Conservation (phyloP, 2,329 filamentous ascomycete genomes). For the Pyrenophora teres region DNA sequence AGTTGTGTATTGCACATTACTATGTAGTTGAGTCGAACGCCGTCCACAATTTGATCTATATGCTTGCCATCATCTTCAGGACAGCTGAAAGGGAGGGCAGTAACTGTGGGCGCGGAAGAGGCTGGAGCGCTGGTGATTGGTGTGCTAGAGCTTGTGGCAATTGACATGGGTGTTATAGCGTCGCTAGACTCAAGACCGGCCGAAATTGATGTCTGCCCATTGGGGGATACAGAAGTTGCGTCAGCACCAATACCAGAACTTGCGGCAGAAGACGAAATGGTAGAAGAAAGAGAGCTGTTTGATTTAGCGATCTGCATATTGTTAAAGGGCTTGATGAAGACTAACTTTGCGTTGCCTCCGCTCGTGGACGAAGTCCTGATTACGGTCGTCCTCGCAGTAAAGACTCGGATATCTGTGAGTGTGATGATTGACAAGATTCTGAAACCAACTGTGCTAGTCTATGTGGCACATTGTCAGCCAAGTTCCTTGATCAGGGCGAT, state of each 20-base stretch:
- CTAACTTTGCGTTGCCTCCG: not conserved
- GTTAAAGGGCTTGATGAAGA: not conserved
- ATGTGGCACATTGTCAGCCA: conserved; percentile 6
- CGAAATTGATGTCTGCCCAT: too few relatives aligned
- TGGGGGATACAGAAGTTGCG: too few relatives aligned
- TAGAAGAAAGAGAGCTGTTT: not conserved
- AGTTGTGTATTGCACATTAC: conserved; percentile 37
- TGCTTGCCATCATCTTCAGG: conserved; percentile 21
- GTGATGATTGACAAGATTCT: conserved; percentile 13
- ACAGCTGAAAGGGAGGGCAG: conserved; percentile 34
- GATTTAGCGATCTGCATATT: not conserved
- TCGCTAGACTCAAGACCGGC: too few relatives aligned
- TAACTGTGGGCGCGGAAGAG: conserved; percentile 21
- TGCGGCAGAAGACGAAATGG: not conserved
- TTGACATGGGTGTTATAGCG: too few relatives aligned
- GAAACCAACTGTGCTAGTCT: conserved; percentile 25
- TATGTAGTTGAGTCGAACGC: conserved; percentile 31
- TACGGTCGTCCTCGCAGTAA: conserved; percentile 14
- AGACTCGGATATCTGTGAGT: conserved; percentile 16
- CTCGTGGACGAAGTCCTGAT: not conserved
- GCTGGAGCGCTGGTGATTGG: not conserved
- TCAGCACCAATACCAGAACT: not conserved
- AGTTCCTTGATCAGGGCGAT: not conserved
- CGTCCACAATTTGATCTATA: conserved; percentile 32
- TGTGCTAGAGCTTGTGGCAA: too few relatives aligned